phyloP scores from a whole-genome alignment of 768 basidiomycete genomes.

The Suillus clintonianus region DNA sequence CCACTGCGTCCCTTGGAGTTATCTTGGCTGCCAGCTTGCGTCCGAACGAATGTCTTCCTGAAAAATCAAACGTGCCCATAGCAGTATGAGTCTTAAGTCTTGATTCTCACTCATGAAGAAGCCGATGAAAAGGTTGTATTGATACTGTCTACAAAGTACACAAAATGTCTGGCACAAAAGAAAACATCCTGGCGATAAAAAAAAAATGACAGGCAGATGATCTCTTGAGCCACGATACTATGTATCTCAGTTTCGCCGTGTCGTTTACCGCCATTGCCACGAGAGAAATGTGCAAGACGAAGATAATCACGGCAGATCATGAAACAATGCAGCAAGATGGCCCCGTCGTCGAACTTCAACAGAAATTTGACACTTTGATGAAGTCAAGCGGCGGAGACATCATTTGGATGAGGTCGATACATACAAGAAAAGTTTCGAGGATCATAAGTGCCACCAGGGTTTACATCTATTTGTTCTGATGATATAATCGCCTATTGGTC shows the following conservation, averaged over 20 bases:
- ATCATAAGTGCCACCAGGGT: not conserved
- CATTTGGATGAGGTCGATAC: no score
- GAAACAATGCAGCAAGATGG: not conserved
- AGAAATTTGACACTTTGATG: not conserved
- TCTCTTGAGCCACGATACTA: constrained; percentile 48
- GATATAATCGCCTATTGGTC: constrained; percentile 1
- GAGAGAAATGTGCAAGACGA: constrained; percentile 48
- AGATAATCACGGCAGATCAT: constrained; percentile 58
- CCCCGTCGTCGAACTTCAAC: not conserved
- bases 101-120: no score
- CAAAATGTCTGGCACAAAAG: constrained; percentile 25
- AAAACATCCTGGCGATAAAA: constrained; percentile 40
- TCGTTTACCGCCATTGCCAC: constrained; percentile 69
- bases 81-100: no score
- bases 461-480: constrained; percentile 1
- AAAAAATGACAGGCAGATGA: constrained; percentile 50
- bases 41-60: not conserved
- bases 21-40: not conserved
- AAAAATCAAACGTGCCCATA: no score
- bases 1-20: not conserved
- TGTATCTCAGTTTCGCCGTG: constrained; percentile 52
- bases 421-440: not conserved
- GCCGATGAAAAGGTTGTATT: not conserved
- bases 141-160: not conserved
- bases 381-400: no score